Conservation (phyloP, 768 basidiomycete genomes). For the Mrakia gelida region DNA sequence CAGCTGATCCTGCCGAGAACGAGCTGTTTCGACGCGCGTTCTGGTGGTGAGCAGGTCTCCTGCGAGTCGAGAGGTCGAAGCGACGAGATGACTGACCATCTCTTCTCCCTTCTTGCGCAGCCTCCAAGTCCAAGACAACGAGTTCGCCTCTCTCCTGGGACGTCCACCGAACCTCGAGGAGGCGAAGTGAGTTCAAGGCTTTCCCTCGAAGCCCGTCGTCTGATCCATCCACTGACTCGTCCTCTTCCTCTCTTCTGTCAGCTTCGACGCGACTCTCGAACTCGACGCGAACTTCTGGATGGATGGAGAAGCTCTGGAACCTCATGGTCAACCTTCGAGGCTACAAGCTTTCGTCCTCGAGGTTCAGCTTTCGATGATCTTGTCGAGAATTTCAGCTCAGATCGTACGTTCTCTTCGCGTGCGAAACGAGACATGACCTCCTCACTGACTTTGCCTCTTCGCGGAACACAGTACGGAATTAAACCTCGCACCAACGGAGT, state of each 20-base stretch:
- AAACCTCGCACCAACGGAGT: neutral
- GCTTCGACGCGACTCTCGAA: slow-evolving; percentile 29
- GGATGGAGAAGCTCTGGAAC: neutral
- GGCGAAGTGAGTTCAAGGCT: slow-evolving; percentile 8
- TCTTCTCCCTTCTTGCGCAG: neutral
- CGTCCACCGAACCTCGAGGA: slow-evolving; percentile 20
- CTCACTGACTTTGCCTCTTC: neutral
- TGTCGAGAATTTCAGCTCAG: neutral
- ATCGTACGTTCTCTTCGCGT: neutral
- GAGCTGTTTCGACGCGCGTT: slow-evolving; percentile 22
- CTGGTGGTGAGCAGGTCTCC: slow-evolving; percentile 27
- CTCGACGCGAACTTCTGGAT: slow-evolving; percentile 23
- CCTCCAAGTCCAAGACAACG: slow-evolving; percentile 5
- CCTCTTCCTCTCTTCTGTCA: neutral
- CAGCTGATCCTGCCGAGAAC: slow-evolving; percentile 21
- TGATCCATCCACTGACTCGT: neutral
- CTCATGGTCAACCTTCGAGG: neutral
- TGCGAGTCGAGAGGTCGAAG: too few species aligned
- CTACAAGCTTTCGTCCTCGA: slow-evolving; percentile 19
- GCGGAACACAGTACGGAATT: slow-evolving; percentile 7
- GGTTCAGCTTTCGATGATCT: slow-evolving; percentile 23
- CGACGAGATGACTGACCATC: too few species aligned
- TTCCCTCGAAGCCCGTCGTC: neutral
- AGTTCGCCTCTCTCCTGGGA: slow-evolving; percentile 21
- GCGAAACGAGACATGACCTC: neutral